Conservation (phyloP, 73 alveolate species). For the Stentor roeselii region DNA sequence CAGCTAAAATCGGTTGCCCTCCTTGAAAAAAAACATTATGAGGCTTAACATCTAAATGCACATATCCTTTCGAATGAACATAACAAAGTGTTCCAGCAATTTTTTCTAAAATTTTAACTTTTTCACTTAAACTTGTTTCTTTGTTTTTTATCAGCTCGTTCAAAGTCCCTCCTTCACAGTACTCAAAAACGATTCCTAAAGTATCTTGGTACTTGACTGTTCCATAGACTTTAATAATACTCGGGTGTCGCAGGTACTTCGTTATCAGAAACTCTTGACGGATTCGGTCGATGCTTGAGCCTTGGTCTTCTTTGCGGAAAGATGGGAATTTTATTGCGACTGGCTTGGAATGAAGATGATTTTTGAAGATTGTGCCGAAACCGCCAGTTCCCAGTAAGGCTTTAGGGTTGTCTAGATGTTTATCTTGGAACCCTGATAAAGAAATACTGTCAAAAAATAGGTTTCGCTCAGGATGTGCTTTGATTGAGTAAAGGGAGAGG, state of each 20-base stretch:
- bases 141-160: neutral
- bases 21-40: neutral
- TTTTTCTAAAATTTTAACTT: neutral
- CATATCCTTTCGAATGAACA: neutral
- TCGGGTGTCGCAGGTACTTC: neutral
- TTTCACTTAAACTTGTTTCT: neutral
- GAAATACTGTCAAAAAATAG: neutral
- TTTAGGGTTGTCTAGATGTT: neutral
- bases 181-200: neutral
- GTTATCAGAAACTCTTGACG: neutral
- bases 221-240: conserved; percentile 11
- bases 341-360: neutral
- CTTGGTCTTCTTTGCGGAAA: neutral
- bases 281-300: neutral
- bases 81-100: neutral
- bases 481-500: neutral
- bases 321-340: conserved; percentile 13
- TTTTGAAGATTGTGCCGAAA: neutral
- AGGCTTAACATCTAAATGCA: conserved; percentile 15
- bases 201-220: neutral
- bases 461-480: neutral
- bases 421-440: neutral
- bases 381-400: neutral
- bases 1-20: neutral
- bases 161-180: conserved; percentile 1